A percentile compares a stretch with the other conserved stretches of the same genome.
Conservation (phyloP, 768 basidiomycete species). For the Gymnopilus dilepis region DNA sequence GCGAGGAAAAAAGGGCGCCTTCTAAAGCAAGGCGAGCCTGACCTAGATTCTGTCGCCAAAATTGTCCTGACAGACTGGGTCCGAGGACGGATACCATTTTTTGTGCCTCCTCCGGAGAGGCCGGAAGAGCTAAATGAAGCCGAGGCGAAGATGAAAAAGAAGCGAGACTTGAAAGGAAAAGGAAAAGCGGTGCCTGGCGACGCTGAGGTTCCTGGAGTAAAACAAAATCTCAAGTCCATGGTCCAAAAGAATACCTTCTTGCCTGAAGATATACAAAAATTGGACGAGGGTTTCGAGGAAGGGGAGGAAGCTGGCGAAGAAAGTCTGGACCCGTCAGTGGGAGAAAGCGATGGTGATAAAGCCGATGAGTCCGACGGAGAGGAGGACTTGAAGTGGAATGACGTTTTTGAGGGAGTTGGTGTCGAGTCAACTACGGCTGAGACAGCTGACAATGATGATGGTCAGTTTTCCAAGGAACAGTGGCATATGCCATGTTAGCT, state of each 20-base stretch:
- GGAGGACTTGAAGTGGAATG: constrained; percentile 81
- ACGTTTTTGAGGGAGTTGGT: constrained; percentile 73
- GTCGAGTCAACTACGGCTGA: constrained; percentile 22
- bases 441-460: constrained; percentile 31
- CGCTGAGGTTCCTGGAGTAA: constrained; percentile 63
- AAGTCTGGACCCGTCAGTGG: constrained; percentile 37
- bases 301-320: constrained; percentile 52
- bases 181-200: constrained; percentile 48
- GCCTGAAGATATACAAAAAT: constrained; percentile 76
- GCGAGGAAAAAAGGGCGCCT: constrained; percentile 92
- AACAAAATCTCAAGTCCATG: constrained; percentile 86
- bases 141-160: constrained; percentile 60
- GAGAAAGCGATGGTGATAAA: constrained; percentile 47
- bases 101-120: constrained; percentile 89
- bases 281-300: constrained; percentile 58
- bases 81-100: constrained; percentile 95
- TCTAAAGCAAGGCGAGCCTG: constrained; percentile 93
- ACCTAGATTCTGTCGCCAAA: constrained; percentile 90
- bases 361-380: constrained; percentile 51
- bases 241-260: constrained; percentile 89
- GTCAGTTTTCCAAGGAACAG: constrained; percentile 20
- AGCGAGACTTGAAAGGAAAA: constrained; percentile 58
- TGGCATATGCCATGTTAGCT: constrained; percentile 6
- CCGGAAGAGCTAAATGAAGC: constrained; percentile 69
- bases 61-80: constrained; percentile 98